phyloP scores from a whole-genome alignment of 1,139 yeast species.

The Suhomyces panamericanus region DNA sequence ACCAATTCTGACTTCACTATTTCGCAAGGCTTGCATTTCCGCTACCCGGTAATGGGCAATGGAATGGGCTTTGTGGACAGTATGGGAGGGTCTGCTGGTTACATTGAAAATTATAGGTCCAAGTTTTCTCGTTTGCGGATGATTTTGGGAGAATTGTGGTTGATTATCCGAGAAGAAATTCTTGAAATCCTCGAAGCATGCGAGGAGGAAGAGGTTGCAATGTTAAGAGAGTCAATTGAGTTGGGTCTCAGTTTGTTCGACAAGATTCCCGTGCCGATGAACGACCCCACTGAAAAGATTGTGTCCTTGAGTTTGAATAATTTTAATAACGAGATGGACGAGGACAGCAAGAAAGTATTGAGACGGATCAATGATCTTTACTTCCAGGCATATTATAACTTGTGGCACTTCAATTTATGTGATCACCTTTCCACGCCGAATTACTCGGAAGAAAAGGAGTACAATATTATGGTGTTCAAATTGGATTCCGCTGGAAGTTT shows the following conservation, averaged over 20 bases:
- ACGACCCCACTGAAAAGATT: conserved; percentile 43
- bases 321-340: conserved; percentile 22
- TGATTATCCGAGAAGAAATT: conserved; percentile 56
- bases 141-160: conserved; percentile 67
- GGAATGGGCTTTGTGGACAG: conserved; percentile 63
- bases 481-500: conserved; percentile 27
- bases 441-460: conserved; percentile 8
- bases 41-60: conserved; percentile 71
- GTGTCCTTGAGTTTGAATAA: conserved; percentile 38
- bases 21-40: conserved; percentile 70
- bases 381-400: conserved; percentile 63
- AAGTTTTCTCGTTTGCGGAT: conserved; percentile 63
- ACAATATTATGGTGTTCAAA: conserved; percentile 32
- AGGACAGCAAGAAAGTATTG: conserved; percentile 24
- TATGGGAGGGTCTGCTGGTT: conserved; percentile 33
- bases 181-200: conserved; percentile 33
- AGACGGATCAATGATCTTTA: conserved; percentile 53
- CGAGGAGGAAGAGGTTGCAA: conserved; percentile 8
- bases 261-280: conserved; percentile 58
- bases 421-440: conserved; percentile 35
- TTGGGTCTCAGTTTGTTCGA: conserved; percentile 63
- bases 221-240: conserved; percentile 31
- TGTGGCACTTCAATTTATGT: conserved; percentile 78
- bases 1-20: conserved; percentile 73
- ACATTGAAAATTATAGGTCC: conserved; percentile 61